Percentiles rank a stretch among this genome's conserved stretches.
Conservation (phyloP, 495 filamentous ascomycete genomes). For the Lepidopterella palustris region DNA sequence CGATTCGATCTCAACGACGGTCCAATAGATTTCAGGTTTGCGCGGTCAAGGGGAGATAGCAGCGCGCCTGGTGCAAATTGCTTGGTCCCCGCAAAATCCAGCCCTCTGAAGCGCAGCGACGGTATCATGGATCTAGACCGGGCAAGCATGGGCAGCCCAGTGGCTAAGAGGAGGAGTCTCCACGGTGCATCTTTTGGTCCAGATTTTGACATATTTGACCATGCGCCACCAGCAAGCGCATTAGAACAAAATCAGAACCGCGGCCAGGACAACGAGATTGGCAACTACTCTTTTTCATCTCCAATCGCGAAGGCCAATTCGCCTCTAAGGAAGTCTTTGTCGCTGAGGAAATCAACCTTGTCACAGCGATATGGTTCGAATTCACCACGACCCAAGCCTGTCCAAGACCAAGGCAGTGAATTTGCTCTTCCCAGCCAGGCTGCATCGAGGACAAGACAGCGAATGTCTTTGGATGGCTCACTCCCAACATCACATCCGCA, state of each 20-base stretch:
- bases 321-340: slow-evolving; percentile 17
- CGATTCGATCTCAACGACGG: slow-evolving; percentile 26
- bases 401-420: slow-evolving; percentile 38
- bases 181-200: slow-evolving; percentile 56
- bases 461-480: slow-evolving; percentile 66
- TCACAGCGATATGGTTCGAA: slow-evolving; percentile 58
- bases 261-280: slow-evolving; percentile 2
- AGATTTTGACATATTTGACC: slow-evolving; percentile 68
- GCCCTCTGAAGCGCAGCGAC: slow-evolving; percentile 89
- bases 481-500: slow-evolving; percentile 46
- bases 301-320: slow-evolving; percentile 42
- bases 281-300: slow-evolving; percentile 29
- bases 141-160: slow-evolving; percentile 68
- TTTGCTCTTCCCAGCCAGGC: slow-evolving; percentile 44
- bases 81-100: slow-evolving; percentile 54
- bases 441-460: slow-evolving; percentile 49
- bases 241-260: slow-evolving; percentile 2
- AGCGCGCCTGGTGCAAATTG: slow-evolving; percentile 27
- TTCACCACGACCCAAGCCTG: slow-evolving; percentile 25
- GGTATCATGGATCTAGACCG: slow-evolving; percentile 82
- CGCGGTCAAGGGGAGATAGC: slow-evolving; percentile 23
- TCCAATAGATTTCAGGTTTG: slow-evolving; percentile 36
- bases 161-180: slow-evolving; percentile 78
- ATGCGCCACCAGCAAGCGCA: slow-evolving; percentile 29
- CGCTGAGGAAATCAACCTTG: slow-evolving; percentile 73